Evolutionary conservation across 1,284 basidiomycete species (phyloP).

Genomic region (Ustilago tritici): DNA sequence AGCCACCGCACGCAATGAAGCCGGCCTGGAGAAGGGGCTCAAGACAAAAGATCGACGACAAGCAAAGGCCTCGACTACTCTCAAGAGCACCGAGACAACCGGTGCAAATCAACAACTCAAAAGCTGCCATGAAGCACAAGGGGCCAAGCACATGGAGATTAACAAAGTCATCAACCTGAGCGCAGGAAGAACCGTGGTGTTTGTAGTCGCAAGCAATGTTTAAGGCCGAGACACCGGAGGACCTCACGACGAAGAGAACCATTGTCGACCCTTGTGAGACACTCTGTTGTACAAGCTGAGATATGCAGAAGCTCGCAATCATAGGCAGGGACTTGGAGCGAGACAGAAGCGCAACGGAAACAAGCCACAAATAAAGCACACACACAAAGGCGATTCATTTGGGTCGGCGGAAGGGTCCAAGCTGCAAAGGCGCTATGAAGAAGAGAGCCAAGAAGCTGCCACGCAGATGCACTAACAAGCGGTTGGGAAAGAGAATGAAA

Average conservation of each 20-base stretch:
- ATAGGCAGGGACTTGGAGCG: background rate
- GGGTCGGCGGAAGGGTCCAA: constrained; percentile 12
- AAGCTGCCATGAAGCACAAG: background rate
- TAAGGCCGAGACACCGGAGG: constrained; percentile 4
- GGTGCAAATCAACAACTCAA: background rate
- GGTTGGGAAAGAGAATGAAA: background rate
- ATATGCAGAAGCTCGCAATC: background rate
- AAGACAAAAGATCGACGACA: constrained; percentile 3
- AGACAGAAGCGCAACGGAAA: constrained; percentile 5
- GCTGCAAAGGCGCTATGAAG: background rate
- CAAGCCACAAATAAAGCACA: constrained; percentile 10
- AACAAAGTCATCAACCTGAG: background rate
- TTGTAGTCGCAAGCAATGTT: constrained; percentile 22
- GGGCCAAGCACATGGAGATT: background rate
- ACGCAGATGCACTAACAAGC: background rate
- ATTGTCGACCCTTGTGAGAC: background rate
- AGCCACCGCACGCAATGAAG: background rate
- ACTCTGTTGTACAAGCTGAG: background rate
- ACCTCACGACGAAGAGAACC: background rate
- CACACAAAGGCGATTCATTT: background rate
- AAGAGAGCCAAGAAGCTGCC: background rate
- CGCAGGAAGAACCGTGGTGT: constrained; percentile 11
- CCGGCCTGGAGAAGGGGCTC: background rate
- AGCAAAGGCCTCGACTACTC: background rate
- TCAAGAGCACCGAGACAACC: constrained; percentile 1